These are phyloP conservation scores for Dalbergia cultrata DNA, from an alignment of 306 rosid genomes.

Conservation along the genomic window DNA sequence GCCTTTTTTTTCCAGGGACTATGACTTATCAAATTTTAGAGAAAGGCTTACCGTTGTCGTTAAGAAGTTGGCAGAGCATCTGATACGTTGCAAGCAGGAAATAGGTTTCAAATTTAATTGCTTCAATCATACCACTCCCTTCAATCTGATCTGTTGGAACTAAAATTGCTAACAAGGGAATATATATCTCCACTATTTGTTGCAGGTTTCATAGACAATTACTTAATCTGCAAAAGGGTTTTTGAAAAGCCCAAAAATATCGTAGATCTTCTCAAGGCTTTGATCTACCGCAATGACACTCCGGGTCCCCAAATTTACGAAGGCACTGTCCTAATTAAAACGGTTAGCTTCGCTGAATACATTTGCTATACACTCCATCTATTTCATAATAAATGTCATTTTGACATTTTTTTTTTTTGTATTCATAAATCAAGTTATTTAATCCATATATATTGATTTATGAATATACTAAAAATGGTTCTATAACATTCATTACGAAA, in stretches of 20 bases:
- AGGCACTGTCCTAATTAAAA: neutral
- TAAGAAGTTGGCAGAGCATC: neutral
- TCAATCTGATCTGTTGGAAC: neutral
- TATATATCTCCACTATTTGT: neutral
- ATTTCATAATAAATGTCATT: too few relatives aligned
- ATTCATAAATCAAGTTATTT: too few relatives aligned
- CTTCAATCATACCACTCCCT: neutral
- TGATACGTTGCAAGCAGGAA: neutral
- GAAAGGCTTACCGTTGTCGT: conserved; percentile 1
- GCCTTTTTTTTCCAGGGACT: conserved; percentile 25
- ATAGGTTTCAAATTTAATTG: conserved; percentile 34
- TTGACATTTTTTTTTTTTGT: too few relatives aligned
- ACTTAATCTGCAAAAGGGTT: neutral
- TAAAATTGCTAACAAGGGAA: neutral
- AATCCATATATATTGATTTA: too few relatives aligned
- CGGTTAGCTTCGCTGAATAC: conserved; percentile 10
- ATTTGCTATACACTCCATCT: too few relatives aligned
- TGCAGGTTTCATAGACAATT: conserved; percentile 28
- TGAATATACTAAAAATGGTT: too few relatives aligned
- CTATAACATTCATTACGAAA: too few relatives aligned
- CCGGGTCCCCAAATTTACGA: conserved; percentile 36
- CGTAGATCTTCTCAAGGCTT: conserved; percentile 43
- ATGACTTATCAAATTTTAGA: conserved; percentile 15
- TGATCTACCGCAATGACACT: conserved; percentile 26
- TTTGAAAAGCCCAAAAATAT: conserved; percentile 43